Conservation (phyloP, 306 rosid species). For the Pachyrhizus erosus region DNA sequence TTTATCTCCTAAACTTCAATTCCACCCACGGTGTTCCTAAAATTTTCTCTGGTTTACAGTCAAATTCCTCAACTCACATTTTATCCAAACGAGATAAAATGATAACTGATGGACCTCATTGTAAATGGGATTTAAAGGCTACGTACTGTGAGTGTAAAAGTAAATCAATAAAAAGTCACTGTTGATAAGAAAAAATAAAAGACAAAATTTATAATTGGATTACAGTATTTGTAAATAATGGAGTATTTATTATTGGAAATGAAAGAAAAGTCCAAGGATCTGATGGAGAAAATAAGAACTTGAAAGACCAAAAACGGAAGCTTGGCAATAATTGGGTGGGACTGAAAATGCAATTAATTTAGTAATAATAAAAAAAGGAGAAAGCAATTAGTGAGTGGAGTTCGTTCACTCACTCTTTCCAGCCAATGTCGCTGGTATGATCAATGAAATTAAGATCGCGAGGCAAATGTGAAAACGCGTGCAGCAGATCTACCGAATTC, state of each 20-base stretch:
- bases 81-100: background rate
- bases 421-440: conserved; percentile 87
- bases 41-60: background rate
- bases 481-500: conserved; percentile 87
- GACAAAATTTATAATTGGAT: no score
- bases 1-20: background rate
- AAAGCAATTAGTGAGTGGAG: background rate
- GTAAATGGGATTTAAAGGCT: no score
- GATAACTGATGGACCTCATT: background rate
- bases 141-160: no score
- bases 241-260: no score
- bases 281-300: no score
- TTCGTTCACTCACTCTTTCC: conserved; percentile 75
- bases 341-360: no score
- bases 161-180: no score
- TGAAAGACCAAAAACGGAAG: background rate
- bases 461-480: conserved; percentile 74
- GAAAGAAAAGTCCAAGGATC: no score
- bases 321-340: no score
- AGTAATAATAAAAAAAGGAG: background rate
- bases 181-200: no score
- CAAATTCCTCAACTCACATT: background rate
- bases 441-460: conserved; percentile 90
- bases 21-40: background rate
- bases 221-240: no score